Evolutionary conservation across 2,329 filamentous ascomycete genomes (phyloP), one percentile per base, ranked within the genome.

Genomic region (Fusarium globosum): DNA sequence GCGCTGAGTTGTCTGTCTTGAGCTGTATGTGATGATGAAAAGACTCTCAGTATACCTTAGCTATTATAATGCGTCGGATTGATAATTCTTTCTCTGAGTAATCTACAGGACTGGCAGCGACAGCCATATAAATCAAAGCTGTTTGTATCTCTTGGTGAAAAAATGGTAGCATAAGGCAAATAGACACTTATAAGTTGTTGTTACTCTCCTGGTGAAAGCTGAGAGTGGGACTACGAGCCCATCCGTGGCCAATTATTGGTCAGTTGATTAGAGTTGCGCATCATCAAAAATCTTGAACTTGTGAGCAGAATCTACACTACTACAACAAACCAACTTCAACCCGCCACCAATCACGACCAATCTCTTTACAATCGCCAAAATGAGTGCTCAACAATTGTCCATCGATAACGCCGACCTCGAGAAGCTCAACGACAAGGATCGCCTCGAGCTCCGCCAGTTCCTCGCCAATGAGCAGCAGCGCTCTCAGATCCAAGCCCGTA

Each of bases 371-470:
- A 51, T 62, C 62, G 68, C 63, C 66, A 77, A 39, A 41, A 85
- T 84, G 83, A 83, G 81, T 71, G 65, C 80, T 30, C 79, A 81
- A 16, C 80, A 80, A 58, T 75, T 80, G 28, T 79, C 77, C 56
- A 81, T 89, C 80, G 84, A 86, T 66, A 84, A 87, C 69, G 78
- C 91, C 79, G 93, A 95, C 80, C 85, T 96, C 75, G 89, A 90
- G 79, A 91, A 91, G 83, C 92, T 98, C 81, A 93, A 89, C 79
- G 91, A 94, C 69, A 89, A 89, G 80, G 95, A 98, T 84, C 96
- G 95, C 88, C 87, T 90, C 74, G 95, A 98, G 84, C 89, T 99
- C 48, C 93, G 94, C 79, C 91, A 94, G 80, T 96, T 97, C 83
- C 88, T 98, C 67, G 86, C 90, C 77, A 94, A 93, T 80, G 95